phyloP scores from a whole-genome alignment of 306 rosid species.

The Medicago truncatula region MtrunA17r5.0-ANR NC_053047.1:726501-727000 shows the following conservation, averaged over 20 bases:
- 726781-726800: constrained; percentile 25
- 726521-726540: constrained; percentile 45
- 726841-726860: constrained; percentile 38
- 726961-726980: too few species aligned
- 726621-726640: constrained; percentile 32
- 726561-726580: constrained; percentile 43
- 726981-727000: too few species aligned
- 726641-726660: constrained; percentile 47
- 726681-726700: constrained; percentile 39
- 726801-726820: constrained; percentile 34
- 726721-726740: constrained; percentile 40
- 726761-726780: constrained; percentile 43
- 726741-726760: constrained; percentile 47
- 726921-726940: too few species aligned
- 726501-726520: constrained; percentile 35
- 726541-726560: constrained; percentile 44
- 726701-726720: constrained; percentile 32
- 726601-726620: constrained; percentile 40
- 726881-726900: constrained; percentile 1
- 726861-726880: constrained; percentile 27
- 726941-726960: too few species aligned
- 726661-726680: constrained; percentile 41
- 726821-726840: constrained; percentile 29
- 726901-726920: too few species aligned
- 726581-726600: constrained; percentile 16